Conservation (phyloP, 2,329 filamentous ascomycete genomes). For the Calonectria multiphialidica region DNA sequence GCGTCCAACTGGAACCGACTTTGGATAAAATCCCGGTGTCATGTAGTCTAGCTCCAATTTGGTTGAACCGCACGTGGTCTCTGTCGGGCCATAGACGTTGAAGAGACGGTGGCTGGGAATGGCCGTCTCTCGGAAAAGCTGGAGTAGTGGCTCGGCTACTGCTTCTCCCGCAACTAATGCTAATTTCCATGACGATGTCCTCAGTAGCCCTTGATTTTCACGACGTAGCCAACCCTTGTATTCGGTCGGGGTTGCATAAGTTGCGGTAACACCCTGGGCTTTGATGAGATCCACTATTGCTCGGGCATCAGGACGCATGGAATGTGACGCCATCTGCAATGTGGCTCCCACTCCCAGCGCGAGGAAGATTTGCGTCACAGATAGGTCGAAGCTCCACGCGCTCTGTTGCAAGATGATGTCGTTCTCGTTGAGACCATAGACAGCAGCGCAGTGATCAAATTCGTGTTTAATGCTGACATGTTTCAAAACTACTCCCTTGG, state of each 20-base stretch:
- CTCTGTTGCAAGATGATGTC: slow-evolving; percentile 29
- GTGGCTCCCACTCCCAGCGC: slow-evolving; percentile 21
- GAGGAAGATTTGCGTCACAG: slow-evolving; percentile 18
- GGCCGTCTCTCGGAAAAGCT: background rate
- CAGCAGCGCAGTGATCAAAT: slow-evolving; percentile 1
- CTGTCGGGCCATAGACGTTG: slow-evolving; percentile 5
- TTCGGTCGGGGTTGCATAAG: slow-evolving; percentile 19
- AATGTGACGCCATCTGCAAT: slow-evolving; percentile 10
- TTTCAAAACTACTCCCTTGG: slow-evolving; percentile 6
- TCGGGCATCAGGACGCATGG: slow-evolving; percentile 12
- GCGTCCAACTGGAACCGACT: background rate
- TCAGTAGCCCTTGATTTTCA: background rate
- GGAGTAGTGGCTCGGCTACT: background rate
- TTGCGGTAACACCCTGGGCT: slow-evolving; percentile 8
- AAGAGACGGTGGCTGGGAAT: background rate
- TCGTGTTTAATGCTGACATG: background rate
- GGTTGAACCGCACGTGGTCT: background rate
- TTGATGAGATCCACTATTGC: slow-evolving; percentile 21
- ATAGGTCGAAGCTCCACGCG: slow-evolving; percentile 29
- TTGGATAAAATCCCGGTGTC: background rate
- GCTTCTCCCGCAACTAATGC: background rate
- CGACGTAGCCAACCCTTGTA: slow-evolving; percentile 24
- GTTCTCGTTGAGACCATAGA: slow-evolving; percentile 4
- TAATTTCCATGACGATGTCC: background rate
- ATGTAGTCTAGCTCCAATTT: background rate